phyloP scores from a whole-genome alignment of 768 basidiomycete species.

The Tricholoma bakamatsutake region DNA sequence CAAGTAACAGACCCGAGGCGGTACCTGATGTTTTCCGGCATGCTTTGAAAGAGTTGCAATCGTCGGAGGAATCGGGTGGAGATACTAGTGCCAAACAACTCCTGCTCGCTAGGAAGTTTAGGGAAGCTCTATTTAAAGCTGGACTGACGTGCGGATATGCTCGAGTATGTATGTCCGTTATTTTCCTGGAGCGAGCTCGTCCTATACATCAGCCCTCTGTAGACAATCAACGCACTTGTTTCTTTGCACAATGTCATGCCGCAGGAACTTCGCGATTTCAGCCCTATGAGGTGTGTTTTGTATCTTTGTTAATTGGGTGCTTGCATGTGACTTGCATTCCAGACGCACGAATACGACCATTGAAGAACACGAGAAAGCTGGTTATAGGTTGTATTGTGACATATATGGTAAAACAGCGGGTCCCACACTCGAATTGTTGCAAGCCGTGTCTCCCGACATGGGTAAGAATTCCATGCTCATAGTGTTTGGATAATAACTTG shows the following conservation, averaged over 20 bases:
- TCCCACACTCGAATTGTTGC: conserved; percentile 40
- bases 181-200: not conserved
- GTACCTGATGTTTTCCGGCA: conserved; percentile 50
- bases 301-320: not conserved
- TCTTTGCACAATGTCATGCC: conserved; percentile 48
- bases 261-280: conserved; percentile 41
- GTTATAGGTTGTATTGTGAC: conserved; percentile 37
- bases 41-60: conserved; percentile 39
- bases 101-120: conserved; percentile 45
- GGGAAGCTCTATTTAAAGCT: conserved; percentile 59
- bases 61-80: conserved; percentile 5
- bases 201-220: not conserved
- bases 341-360: conserved; percentile 39
- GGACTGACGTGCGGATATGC: conserved; percentile 54
- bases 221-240: conserved; percentile 56
- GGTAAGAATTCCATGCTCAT: conserved; percentile 31
- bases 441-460: conserved; percentile 54
- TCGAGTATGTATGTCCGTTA: conserved; percentile 31
- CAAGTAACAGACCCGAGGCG: conserved; percentile 53
- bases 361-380: conserved; percentile 36
- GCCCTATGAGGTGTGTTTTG: conserved; percentile 32
- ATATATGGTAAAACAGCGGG: conserved; percentile 55
- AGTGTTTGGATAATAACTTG: not conserved
- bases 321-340: not conserved
- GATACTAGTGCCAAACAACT: conserved; percentile 28